phyloP scores from a whole-genome alignment of 257 asterid genomes.

The Solanum chiquidenum region DNA sequence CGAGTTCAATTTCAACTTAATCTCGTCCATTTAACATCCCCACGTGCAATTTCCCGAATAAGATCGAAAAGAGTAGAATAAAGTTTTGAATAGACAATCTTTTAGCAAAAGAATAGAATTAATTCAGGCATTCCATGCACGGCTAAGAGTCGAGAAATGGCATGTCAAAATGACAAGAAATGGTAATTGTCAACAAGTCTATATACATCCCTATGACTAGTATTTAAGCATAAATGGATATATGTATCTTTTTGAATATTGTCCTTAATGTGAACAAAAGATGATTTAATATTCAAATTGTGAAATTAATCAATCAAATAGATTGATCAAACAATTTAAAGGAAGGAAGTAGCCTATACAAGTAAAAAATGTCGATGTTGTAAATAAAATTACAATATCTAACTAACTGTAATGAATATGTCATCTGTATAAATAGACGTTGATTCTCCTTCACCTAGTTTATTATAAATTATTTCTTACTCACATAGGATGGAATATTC shows the following conservation, averaged over 20 bases:
- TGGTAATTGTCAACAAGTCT: neutral
- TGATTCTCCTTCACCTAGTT: too few relatives aligned
- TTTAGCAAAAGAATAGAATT: neutral
- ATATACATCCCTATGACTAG: neutral
- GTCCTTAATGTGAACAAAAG: neutral
- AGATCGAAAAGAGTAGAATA: neutral
- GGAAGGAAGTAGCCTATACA: neutral
- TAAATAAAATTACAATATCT: too few relatives aligned
- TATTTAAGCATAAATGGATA: neutral
- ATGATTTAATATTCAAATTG: neutral
- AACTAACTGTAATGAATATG: too few relatives aligned
- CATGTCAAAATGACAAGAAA: neutral
- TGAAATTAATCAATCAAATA: neutral
- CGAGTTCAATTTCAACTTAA: neutral
- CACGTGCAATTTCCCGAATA: neutral
- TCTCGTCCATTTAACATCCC: neutral
- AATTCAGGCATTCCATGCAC: neutral
- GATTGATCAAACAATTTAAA: neutral
- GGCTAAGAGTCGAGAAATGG: neutral
- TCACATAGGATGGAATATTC: neutral
- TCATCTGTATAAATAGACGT: neutral
- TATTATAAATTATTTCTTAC: neutral
- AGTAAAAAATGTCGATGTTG: too few relatives aligned
- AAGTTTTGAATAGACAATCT: neutral
- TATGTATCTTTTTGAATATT: neutral